Evolutionary conservation across 495 filamentous ascomycete genomes (phyloP).

Genomic region (Clavariopsis aquatica): DNA sequence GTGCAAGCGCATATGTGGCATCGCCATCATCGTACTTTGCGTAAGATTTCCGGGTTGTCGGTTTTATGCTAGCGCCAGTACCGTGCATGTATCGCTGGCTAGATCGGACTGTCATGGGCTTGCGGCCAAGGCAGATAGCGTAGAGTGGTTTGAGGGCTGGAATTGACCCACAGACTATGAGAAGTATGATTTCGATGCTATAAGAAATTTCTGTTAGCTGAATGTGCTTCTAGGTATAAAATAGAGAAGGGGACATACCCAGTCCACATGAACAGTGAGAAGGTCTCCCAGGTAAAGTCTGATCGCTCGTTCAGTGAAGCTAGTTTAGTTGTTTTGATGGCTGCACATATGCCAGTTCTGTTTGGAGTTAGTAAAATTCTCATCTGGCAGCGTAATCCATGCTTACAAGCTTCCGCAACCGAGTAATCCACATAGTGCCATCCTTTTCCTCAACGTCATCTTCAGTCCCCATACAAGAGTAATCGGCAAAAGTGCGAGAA

Average conservation of each 20-base stretch:
- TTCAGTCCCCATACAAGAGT: conserved; percentile 25
- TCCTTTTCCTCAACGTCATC: conserved; percentile 15
- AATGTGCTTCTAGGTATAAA: neutral
- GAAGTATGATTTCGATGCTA: conserved; percentile 31
- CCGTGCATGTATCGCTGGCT: conserved; percentile 2
- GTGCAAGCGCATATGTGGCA: neutral
- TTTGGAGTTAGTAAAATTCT: neutral
- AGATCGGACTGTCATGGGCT: neutral
- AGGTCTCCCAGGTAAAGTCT: conserved; percentile 24
- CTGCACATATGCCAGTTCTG: conserved; percentile 26
- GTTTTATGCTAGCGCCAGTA: neutral
- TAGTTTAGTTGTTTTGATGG: conserved; percentile 20
- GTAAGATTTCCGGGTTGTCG: neutral
- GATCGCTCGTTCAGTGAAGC: conserved; percentile 6
- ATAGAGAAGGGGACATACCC: neutral
- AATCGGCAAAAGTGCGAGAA: conserved; percentile 13
- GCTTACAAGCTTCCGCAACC: conserved; percentile 27
- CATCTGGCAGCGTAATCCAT: neutral
- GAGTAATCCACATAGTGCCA: conserved; percentile 21
- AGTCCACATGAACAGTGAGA: conserved; percentile 24
- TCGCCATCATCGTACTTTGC: neutral
- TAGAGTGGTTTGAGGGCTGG: conserved; percentile 28
- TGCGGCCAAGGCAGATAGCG: conserved; percentile 21
- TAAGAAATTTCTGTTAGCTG: neutral
- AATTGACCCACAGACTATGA: conserved; percentile 26